These are phyloP conservation scores for Globisporangium ultimum DNA, from an alignment of 352 stramenopile species.

Conservation along the genomic window DNA sequence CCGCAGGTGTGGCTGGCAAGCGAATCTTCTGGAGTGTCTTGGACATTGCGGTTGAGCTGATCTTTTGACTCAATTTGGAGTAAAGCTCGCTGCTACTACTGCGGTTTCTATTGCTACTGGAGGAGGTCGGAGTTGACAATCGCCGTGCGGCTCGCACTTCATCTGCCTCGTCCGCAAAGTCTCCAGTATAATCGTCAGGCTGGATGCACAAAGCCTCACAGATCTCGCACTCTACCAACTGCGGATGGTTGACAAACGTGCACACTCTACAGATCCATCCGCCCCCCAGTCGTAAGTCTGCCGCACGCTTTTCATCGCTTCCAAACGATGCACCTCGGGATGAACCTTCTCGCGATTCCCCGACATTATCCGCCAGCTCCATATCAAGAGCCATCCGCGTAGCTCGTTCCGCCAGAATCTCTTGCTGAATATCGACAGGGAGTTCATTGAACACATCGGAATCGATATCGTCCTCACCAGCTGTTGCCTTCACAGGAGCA, in stretches of 20 bases:
- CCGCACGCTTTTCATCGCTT: background rate
- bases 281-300: background rate
- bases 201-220: conserved; percentile 47
- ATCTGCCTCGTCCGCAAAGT: conserved; percentile 16
- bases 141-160: background rate
- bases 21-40: conserved; percentile 41
- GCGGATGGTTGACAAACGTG: conserved; percentile 76
- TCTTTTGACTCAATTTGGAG: conserved; percentile 25
- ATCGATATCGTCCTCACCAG: conserved; percentile 11
- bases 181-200: conserved; percentile 7
- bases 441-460: conserved; percentile 14
- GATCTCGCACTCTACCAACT: conserved; percentile 68
- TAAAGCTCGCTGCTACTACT: conserved; percentile 18
- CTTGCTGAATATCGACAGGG: conserved; percentile 13
- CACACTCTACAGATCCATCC: conserved; percentile 71
- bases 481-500: background rate
- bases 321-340: conserved; percentile 6
- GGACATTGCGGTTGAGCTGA: conserved; percentile 27
- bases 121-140: background rate
- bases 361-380: background rate
- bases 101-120: conserved; percentile 1
- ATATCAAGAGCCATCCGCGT: background rate
- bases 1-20: conserved; percentile 36
- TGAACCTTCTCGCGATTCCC: background rate
- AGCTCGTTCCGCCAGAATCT: conserved; percentile 12